Base-by-base conservation (phyloP, 352 stramenopile species). In the Phytophthora sp. region DNA sequence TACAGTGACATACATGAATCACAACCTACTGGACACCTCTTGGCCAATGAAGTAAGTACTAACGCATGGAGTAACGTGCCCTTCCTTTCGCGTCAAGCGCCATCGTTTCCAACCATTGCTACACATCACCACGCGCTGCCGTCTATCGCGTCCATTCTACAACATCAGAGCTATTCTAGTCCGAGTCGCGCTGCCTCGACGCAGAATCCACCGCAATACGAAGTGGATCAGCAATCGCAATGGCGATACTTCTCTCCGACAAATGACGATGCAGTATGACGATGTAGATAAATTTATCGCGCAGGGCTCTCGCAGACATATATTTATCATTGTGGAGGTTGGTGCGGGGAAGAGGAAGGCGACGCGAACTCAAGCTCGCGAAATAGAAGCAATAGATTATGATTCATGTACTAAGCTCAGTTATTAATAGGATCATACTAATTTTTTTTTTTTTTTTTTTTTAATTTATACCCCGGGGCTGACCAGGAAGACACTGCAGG, bases 101-200 rank as follows among this genome's bases (percentile, higher is more conserved):
- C 51, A 5, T 16, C 29, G n/a, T 57, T 73, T 18, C 65, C 49
- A 24, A 73, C 57, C 8, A 71, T 71, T n/a, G 55, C 55, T 5
- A 66, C 62, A 4, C 55, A 77, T 33, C 72, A 80, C 16, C 73
- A 46, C 27, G 27, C 63, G 33, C 45, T 84, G 21, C 76, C 76
- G 16, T 80, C 76, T 6, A 78, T 84, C 38, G 68, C 64, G 6
- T 73, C 52, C 11, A 80, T 84, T 58, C 55, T 84, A 29, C 62
- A 75, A 49, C 76, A 76, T 4, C 73, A 82, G 47, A 70, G 59
- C 39, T 76, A 77, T 45, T 71, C 54, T 18, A 77, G 69, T 56
- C 64, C 69, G 15, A 77, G 69, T 30, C 64, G 69, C 54, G 69
- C 64, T 33, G 69, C 69, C 13, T 71, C 69, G 13, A 71, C 69